A percentile compares a stretch with the other conserved stretches of the same genome.
phyloP scores from a whole-genome alignment of 768 basidiomycete species.

The Lactarius quietus region DNA sequence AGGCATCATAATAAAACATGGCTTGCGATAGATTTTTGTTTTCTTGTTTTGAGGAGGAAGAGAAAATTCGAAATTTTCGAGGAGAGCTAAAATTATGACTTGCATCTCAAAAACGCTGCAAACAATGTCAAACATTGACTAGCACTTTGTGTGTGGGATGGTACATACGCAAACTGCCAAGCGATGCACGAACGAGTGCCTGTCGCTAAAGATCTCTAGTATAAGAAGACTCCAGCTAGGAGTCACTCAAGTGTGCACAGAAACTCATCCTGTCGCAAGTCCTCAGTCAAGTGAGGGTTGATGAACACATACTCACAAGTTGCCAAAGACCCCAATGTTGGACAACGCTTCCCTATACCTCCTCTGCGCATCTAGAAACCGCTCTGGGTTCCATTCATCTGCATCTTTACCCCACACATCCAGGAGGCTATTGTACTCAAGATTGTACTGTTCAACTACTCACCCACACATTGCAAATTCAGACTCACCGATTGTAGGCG shows the following conservation, averaged over 20 bases:
- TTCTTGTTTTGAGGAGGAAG: neutral
- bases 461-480: neutral
- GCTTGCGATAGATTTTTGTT: constrained; percentile 4
- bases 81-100: neutral
- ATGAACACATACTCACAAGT: constrained; percentile 2
- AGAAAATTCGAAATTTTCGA: neutral
- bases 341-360: neutral
- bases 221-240: neutral
- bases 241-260: neutral
- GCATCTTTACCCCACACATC: constrained; percentile 16
- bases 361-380: constrained; percentile 5
- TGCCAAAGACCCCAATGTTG: constrained; percentile 1
- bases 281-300: neutral
- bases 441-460: too few species aligned
- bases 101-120: constrained; percentile 12
- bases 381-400: constrained; percentile 9
- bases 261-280: constrained; percentile 1
- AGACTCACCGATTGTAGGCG: constrained; percentile 5
- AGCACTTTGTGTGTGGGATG: neutral
- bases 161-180: constrained; percentile 5
- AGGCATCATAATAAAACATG: constrained; percentile 6
- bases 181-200: constrained; percentile 6
- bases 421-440: too few species aligned
- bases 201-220: neutral
- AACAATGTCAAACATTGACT: neutral